Percentiles rank a stretch among this genome's conserved stretches.
Conservation (phyloP, 1,284 basidiomycete genomes). For the Ganoderma meredithae region DNA sequence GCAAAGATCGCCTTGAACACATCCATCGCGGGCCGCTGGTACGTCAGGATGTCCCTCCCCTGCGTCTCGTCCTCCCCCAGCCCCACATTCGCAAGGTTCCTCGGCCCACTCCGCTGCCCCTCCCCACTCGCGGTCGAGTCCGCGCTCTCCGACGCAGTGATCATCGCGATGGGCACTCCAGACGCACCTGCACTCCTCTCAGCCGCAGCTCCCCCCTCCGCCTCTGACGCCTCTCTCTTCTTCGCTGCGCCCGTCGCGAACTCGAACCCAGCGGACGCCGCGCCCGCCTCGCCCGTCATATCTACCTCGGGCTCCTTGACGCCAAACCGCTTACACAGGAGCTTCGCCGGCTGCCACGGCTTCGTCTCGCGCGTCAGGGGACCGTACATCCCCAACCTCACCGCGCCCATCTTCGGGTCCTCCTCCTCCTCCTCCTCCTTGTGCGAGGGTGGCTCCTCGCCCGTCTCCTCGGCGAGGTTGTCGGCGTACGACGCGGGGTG, state of each 20-base stretch:
- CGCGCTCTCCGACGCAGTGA: slow-evolving; percentile 19
- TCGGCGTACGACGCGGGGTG: slow-evolving; percentile 48
- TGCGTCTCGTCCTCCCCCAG: slow-evolving; percentile 89
- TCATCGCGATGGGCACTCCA: not conserved
- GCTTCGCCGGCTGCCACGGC: slow-evolving; percentile 80
- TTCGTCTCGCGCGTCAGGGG: slow-evolving; percentile 78
- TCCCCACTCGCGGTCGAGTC: not conserved
- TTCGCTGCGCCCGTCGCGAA: slow-evolving; percentile 31
- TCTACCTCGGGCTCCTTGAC: slow-evolving; percentile 80
- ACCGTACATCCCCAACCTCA: slow-evolving; percentile 88
- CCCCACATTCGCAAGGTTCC: slow-evolving; percentile 81
- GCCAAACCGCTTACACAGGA: slow-evolving; percentile 95
- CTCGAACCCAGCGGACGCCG: slow-evolving; percentile 28
- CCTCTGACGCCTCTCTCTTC: too few species aligned
- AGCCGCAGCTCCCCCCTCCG: too few species aligned
- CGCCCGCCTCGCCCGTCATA: slow-evolving; percentile 30
- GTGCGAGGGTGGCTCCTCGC: slow-evolving; percentile 36
- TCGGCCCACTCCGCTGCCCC: slow-evolving; percentile 42
- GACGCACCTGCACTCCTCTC: slow-evolving; percentile 33
- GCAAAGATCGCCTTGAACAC: slow-evolving; percentile 97
- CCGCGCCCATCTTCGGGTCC: slow-evolving; percentile 83
- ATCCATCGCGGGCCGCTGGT: slow-evolving; percentile 87
- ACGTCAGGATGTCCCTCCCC: slow-evolving; percentile 86
- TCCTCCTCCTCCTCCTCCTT: slow-evolving; percentile 56
- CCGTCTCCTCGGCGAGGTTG: slow-evolving; percentile 47